These are phyloP conservation scores for Aspergillus pseudoterreus DNA, from an alignment of 2,329 filamentous ascomycete species.

Conservation along the genomic window DNA sequence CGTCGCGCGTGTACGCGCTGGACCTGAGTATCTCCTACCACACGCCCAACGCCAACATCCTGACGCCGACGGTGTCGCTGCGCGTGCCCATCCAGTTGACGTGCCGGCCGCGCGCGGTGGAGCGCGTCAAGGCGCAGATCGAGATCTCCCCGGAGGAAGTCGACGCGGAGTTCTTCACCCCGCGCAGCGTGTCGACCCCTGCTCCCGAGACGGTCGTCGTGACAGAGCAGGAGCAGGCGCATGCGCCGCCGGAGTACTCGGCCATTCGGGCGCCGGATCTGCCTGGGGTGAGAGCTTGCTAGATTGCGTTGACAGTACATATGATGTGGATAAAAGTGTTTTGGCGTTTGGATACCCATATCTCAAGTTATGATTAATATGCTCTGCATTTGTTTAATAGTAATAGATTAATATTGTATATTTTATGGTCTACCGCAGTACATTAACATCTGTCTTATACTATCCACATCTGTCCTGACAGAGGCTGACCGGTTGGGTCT, in stretches of 20 bases:
- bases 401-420: too few relatives aligned
- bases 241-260: slow-evolving; percentile 1
- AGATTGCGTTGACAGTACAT: background rate
- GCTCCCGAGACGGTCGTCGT: background rate
- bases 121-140: background rate
- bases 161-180: slow-evolving; percentile 18
- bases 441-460: too few relatives aligned
- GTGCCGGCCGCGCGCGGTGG: slow-evolving; percentile 13
- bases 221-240: background rate
- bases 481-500: too few relatives aligned
- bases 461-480: too few relatives aligned
- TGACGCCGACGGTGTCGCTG: slow-evolving; percentile 38
- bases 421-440: too few relatives aligned
- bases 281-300: background rate
- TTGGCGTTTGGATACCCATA: too few relatives aligned
- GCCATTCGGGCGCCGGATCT: background rate
- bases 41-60: slow-evolving; percentile 43
- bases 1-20: slow-evolving; percentile 61
- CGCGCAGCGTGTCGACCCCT: slow-evolving; percentile 13
- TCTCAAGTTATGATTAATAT: background rate
- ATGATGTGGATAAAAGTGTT: too few relatives aligned
- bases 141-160: slow-evolving; percentile 18
- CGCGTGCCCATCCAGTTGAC: slow-evolving; percentile 44
- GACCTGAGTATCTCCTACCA: slow-evolving; percentile 56
- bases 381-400: too few relatives aligned